phyloP scores from a whole-genome alignment of 2,329 filamentous ascomycete species.

The Epichloe uncinata region DNA sequence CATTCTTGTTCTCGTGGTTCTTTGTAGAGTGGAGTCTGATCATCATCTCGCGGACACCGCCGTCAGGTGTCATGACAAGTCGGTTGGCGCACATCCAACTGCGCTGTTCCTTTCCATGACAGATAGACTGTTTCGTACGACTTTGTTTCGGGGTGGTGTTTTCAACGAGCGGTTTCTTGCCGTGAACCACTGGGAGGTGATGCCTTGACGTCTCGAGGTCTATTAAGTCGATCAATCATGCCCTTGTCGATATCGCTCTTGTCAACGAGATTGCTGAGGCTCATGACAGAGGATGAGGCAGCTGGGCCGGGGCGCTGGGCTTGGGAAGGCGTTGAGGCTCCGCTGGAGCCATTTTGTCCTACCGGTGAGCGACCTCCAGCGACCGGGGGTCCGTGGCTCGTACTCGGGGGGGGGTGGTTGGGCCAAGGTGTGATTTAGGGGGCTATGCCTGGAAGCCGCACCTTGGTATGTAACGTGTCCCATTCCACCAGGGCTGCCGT shows the following conservation, averaged over 20 bases:
- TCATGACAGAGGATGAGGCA: constrained; percentile 34
- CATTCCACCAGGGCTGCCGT: constrained; percentile 31
- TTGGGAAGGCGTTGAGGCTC: constrained; percentile 21
- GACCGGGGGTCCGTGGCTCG: constrained; percentile 18
- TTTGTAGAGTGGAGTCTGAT: no score
- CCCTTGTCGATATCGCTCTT: constrained; percentile 40
- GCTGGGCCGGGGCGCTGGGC: constrained; percentile 10
- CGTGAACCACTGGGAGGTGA: constrained; percentile 1
- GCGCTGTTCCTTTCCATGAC: no score
- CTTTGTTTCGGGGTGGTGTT: no score
- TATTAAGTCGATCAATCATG: constrained; percentile 40
- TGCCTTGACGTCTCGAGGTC: constrained; percentile 14
- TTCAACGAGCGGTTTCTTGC: constrained; percentile 6
- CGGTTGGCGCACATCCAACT: no score
- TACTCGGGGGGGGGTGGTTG: background rate
- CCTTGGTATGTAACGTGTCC: constrained; percentile 25
- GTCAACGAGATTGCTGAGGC: constrained; percentile 37
- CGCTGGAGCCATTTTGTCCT: constrained; percentile 23
- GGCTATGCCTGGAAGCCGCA: constrained; percentile 23
- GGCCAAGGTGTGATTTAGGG: constrained; percentile 23
- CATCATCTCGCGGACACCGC: no score
- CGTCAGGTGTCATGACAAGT: no score
- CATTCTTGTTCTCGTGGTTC: background rate
- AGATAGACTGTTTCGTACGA: no score
- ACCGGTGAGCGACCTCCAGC: constrained; percentile 23